Conservation (phyloP, 306 rosid species). For the Astragalus glycyphyllos region DNA sequence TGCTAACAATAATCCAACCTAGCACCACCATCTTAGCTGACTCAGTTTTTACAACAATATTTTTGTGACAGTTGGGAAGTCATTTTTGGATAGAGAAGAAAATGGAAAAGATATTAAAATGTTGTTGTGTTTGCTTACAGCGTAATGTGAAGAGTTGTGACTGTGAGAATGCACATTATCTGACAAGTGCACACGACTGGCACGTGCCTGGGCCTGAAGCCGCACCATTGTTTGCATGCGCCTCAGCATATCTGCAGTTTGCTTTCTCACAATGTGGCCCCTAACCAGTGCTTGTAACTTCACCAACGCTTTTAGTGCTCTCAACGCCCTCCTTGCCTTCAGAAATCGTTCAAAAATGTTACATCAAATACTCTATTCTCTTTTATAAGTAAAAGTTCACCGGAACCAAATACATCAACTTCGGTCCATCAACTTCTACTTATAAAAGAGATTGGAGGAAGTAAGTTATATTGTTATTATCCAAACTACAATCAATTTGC, state of each 20-base stretch:
- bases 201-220: slow-evolving; percentile 82
- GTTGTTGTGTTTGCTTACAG: slow-evolving; percentile 52
- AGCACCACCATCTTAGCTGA: background rate
- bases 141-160: slow-evolving; percentile 56
- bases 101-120: too few relatives aligned
- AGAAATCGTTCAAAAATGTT: slow-evolving; percentile 32
- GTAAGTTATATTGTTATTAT: too few relatives aligned
- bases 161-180: slow-evolving; percentile 57
- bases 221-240: slow-evolving; percentile 93
- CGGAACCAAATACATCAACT: too few relatives aligned
- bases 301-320: slow-evolving; percentile 91
- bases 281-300: slow-evolving; percentile 95
- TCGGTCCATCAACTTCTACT: too few relatives aligned
- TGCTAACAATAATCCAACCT: slow-evolving; percentile 20
- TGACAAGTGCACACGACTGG: slow-evolving; percentile 59
- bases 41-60: slow-evolving; percentile 13
- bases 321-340: slow-evolving; percentile 94
- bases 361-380: too few relatives aligned
- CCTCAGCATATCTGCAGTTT: slow-evolving; percentile 83
- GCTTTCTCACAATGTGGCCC: slow-evolving; percentile 95
- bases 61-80: slow-evolving; percentile 1
- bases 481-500: too few relatives aligned
- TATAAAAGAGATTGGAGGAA: too few relatives aligned
- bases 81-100: background rate
- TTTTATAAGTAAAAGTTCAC: too few relatives aligned